A percentile compares a stretch with the other conserved stretches of the same genome.
Evolutionary conservation across 441 rosid species (phyloP).

Genomic region (Euphorbia schlechtendalii): DNA sequence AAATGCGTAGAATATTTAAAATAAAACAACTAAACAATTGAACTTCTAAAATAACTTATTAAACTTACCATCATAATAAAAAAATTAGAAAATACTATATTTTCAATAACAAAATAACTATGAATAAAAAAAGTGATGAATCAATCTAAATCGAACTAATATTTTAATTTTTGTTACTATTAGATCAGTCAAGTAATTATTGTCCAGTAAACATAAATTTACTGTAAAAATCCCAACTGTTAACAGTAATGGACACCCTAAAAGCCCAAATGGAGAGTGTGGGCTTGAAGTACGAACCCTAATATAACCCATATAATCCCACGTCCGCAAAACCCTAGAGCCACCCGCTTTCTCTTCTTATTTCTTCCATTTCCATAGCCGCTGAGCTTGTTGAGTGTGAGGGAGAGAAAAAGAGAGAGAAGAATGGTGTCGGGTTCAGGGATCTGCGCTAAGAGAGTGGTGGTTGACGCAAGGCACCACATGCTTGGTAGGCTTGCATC

Average conservation of each 20-base stretch:
- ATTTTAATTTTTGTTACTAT: too few species aligned
- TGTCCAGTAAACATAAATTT: too few species aligned
- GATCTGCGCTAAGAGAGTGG: constrained; percentile 65
- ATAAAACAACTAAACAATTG: too few species aligned
- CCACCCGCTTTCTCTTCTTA: neutral
- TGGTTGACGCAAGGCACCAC: constrained; percentile 84
- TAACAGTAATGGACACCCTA: neutral
- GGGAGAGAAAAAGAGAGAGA: neutral
- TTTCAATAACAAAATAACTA: too few species aligned
- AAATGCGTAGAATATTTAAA: too few species aligned
- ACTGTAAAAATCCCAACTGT: too few species aligned
- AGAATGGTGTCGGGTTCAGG: constrained; percentile 87
- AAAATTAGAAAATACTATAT: too few species aligned
- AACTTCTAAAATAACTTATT: too few species aligned
- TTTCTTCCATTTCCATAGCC: neutral
- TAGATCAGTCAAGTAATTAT: too few species aligned
- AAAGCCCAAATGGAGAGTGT: neutral
- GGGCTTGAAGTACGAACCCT: neutral
- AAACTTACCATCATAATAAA: too few species aligned
- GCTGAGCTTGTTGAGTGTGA: neutral
- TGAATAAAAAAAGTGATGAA: too few species aligned
- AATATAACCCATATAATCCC: constrained; percentile 7
- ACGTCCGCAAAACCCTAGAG: constrained; percentile 19
- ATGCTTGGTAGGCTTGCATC: constrained; percentile 75
- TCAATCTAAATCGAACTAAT: too few species aligned